Evolutionary conservation across 2,329 filamentous ascomycete genomes (phyloP), one percentile per base, ranked within the genome.

Genomic region (Aspergillus sp.): DNA sequence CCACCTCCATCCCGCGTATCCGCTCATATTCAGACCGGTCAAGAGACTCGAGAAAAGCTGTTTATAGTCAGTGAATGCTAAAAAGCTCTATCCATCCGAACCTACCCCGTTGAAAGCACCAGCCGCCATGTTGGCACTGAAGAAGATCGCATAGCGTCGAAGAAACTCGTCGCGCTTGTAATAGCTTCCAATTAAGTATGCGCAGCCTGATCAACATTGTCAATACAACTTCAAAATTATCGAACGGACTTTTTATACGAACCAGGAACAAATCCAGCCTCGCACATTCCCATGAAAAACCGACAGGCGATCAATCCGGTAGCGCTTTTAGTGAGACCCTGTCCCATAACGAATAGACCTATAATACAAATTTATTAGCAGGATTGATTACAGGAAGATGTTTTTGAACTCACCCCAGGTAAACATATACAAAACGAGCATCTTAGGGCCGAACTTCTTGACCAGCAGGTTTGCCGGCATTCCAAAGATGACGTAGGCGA

Each of bases 261-360:
- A 63, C 60, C 63, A 46, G 61, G 58, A 45, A 65, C 59, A 32
- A 65, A 64, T 4, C 63, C 63, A 7, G 63, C 61, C 52, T 64
- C 63, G 26, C 59, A 57, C 14, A 56, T 57, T 22, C 63, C 63
- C 54, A 64, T 63, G 0, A 64, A 49, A 6, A 65, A 60, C 18
- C 63, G 55, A 52, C 60, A 63, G 3, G 50, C 63, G n/a, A 65
- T 59, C n/a, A 65, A 29, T 20, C 60, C 61, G 11, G 14, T 51
- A 18, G 59, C 59, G 20, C 52, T 63, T 12, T 55, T 53, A 9
- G 58, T 59, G 6, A 65, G 52, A 26, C 61, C 63, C 49, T 65
- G 63, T 2, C 63, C 59, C 32, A 65, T 46, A 14, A 58, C 62
- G n/a, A 64, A 55, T 10, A 64, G 50, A 5, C 59, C 59, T 61